Percentiles rank a stretch among this genome's conserved stretches.
These are phyloP conservation scores for Sarocladium brachiariae DNA, from an alignment of 2,329 filamentous ascomycete genomes.

Conservation along the genomic window DNA sequence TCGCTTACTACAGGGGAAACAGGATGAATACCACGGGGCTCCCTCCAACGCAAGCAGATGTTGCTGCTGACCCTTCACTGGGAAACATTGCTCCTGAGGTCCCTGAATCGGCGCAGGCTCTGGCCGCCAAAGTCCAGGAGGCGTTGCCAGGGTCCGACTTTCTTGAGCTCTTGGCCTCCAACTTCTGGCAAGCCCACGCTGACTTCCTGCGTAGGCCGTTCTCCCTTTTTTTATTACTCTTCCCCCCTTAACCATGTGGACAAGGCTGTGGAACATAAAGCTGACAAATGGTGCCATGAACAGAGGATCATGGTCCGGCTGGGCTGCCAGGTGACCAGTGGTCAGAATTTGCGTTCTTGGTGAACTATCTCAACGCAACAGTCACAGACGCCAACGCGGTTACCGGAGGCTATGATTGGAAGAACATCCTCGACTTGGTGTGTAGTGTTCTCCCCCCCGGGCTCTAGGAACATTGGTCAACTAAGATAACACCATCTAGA, in stretches of 20 bases:
- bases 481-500: slow-evolving; percentile 38
- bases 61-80: slow-evolving; percentile 37
- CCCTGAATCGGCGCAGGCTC: slow-evolving; percentile 23
- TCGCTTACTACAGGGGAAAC: slow-evolving; percentile 40
- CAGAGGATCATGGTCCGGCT: slow-evolving; percentile 21
- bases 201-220: slow-evolving; percentile 20
- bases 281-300: no score
- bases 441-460: not conserved
- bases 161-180: slow-evolving; percentile 29
- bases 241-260: no score
- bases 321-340: slow-evolving; percentile 51
- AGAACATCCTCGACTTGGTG: not conserved
- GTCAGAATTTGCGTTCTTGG: slow-evolving; percentile 57
- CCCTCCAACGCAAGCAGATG: slow-evolving; percentile 44
- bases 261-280: no score
- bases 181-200: slow-evolving; percentile 38
- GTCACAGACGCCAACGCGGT: slow-evolving; percentile 46
- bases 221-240: no score
- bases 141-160: slow-evolving; percentile 29
- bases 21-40: slow-evolving; percentile 44
- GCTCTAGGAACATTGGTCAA: slow-evolving; percentile 16
- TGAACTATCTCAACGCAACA: slow-evolving; percentile 47
- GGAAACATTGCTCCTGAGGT: slow-evolving; percentile 19
- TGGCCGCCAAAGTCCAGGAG: slow-evolving; percentile 30
- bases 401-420: not conserved